A percentile compares a stretch with the other conserved stretches of the same genome.
Conservation (phyloP, 768 basidiomycete species). For the Macrocybe gigantea region DNA sequence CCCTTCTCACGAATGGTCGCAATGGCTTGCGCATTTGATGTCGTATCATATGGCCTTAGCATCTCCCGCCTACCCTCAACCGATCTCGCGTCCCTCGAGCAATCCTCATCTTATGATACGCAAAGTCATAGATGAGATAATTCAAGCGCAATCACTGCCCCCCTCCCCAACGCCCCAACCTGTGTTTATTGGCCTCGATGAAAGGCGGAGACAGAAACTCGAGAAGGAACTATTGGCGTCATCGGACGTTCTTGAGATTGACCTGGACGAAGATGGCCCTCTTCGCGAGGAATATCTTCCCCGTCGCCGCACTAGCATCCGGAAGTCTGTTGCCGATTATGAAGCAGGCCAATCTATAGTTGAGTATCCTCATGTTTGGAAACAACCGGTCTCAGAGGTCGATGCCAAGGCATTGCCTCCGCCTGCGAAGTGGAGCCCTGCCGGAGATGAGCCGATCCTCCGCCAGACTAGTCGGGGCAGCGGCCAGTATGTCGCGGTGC, state of each 20-base stretch:
- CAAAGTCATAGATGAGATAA: conserved; percentile 63
- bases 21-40: conserved; percentile 64
- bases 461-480: conserved; percentile 44
- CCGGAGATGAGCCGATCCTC: conserved; percentile 70
- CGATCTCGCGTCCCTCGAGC: conserved; percentile 71
- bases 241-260: conserved; percentile 60
- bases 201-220: conserved; percentile 47
- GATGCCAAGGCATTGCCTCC: conserved; percentile 46
- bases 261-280: conserved; percentile 80
- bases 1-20: conserved; percentile 55
- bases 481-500: conserved; percentile 62
- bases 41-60: conserved; percentile 61
- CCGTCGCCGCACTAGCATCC: conserved; percentile 47
- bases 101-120: conserved; percentile 68
- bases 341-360: conserved; percentile 5
- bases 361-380: conserved; percentile 9
- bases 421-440: conserved; percentile 78
- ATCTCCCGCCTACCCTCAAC: conserved; percentile 58
- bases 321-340: conserved; percentile 6
- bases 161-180: conserved; percentile 45
- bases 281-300: conserved; percentile 79
- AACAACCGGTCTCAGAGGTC: conserved; percentile 8
- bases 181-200: conserved; percentile 68
- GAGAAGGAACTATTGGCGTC: conserved; percentile 35
- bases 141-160: conserved; percentile 28